phyloP scores from a whole-genome alignment of 2,329 filamentous ascomycete species.

The Aspergillus tamarii region DNA sequence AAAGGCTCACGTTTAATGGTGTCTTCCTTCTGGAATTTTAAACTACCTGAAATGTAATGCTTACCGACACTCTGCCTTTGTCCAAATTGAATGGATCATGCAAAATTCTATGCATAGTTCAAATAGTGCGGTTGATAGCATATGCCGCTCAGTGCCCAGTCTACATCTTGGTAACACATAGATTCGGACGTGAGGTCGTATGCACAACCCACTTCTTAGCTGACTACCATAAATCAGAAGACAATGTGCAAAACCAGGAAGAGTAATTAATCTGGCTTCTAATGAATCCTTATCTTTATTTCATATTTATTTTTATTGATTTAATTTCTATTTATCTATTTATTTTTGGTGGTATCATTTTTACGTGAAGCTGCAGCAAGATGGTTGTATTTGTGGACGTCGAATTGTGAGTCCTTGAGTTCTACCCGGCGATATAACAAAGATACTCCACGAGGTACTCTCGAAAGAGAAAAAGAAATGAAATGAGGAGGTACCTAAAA shows the following conservation, averaged over 20 bases:
- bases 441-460: conserved; percentile 15
- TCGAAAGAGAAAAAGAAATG: neutral
- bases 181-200: neutral
- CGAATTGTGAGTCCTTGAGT: neutral
- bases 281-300: neutral
- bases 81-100: conserved; percentile 6
- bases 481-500: neutral
- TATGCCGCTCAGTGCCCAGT: conserved; percentile 3
- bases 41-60: neutral
- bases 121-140: conserved; percentile 17
- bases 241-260: neutral
- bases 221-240: neutral
- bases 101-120: conserved; percentile 17
- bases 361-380: neutral
- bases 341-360: neutral
- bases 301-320: too few relatives aligned
- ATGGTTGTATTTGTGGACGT: neutral
- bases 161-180: neutral
- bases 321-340: neutral
- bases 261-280: neutral
- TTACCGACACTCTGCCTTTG: neutral
- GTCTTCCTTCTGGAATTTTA: conserved; percentile 4
- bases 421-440: conserved; percentile 4
- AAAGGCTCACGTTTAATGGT: conserved; percentile 1
- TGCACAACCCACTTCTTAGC: neutral